Evolutionary conservation across 1,284 basidiomycete species (phyloP).

Genomic region (Pseudozyma sp.): DNA sequence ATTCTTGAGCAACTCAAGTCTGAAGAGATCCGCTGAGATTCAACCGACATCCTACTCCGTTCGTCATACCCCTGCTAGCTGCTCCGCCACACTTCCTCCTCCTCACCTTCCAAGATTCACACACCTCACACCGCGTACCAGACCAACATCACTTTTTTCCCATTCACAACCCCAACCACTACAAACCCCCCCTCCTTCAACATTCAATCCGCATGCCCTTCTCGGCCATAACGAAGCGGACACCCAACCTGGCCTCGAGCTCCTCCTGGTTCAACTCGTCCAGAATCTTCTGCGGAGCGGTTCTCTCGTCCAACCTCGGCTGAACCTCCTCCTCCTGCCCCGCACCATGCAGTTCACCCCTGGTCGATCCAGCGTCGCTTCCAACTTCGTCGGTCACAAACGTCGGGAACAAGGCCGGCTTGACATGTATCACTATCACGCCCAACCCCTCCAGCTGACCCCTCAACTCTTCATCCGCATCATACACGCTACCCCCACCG

Average conservation of each 20-base stretch:
- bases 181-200: neutral
- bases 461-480: conserved; percentile 44
- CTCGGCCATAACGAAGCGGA: conserved; percentile 58
- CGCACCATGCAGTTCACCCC: neutral
- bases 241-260: conserved; percentile 37
- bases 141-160: no score
- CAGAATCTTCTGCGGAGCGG: conserved; percentile 56
- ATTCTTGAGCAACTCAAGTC: no score
- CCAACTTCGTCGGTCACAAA: conserved; percentile 22
- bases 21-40: no score
- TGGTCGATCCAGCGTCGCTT: no score
- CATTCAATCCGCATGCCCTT: conserved; percentile 63
- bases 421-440: conserved; percentile 62
- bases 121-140: no score
- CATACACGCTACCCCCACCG: conserved; percentile 45
- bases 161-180: no score
- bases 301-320: conserved; percentile 37
- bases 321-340: neutral
- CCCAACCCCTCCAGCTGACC: conserved; percentile 48
- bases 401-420: conserved; percentile 58
- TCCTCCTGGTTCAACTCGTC: conserved; percentile 54
- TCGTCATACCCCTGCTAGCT: no score
- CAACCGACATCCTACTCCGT: no score
- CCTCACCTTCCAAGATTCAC: no score
- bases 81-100: no score